These are phyloP conservation scores for Theobroma cacao DNA, from an alignment of 345 rosid species.

Conservation along the genomic window DNA sequence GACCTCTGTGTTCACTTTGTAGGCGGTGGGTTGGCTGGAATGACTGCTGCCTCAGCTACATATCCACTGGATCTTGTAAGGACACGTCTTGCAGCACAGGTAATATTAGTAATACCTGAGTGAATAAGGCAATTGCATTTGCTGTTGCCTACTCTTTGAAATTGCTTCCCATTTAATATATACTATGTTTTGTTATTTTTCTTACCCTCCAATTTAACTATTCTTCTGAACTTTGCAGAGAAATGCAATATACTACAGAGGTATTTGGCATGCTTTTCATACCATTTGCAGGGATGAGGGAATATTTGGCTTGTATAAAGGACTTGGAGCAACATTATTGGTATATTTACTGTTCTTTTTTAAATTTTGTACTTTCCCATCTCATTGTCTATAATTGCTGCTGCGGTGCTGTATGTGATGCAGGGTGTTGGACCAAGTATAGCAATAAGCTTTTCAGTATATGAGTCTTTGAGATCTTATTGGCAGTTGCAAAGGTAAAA, in stretches of 20 bases:
- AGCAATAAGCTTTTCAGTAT: constrained; percentile 85
- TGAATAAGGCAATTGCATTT: neutral
- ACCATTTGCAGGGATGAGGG: constrained; percentile 91
- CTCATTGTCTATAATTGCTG: neutral
- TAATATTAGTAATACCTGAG: constrained; percentile 15
- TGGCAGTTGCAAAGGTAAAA: constrained; percentile 74
- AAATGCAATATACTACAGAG: constrained; percentile 73
- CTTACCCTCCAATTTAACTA: neutral
- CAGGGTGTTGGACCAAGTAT: constrained; percentile 95
- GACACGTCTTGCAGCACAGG: constrained; percentile 99
- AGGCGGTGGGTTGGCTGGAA: constrained; percentile 92
- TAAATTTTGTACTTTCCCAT: constrained; percentile 2
- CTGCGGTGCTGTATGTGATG: constrained; percentile 15
- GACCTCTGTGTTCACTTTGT: constrained; percentile 57
- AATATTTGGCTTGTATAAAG: constrained; percentile 80
- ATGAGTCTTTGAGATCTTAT: constrained; percentile 62
- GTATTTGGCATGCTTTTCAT: constrained; percentile 66
- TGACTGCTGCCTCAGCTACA: constrained; percentile 87
- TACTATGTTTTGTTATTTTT: neutral
- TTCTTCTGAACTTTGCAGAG: constrained; percentile 48
- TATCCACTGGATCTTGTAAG: constrained; percentile 97
- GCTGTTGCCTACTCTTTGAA: neutral
- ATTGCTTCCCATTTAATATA: neutral
- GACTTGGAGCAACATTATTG: constrained; percentile 95
- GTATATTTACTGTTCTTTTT: constrained; percentile 35